Evolutionary conservation across 2,329 filamentous ascomycete species (phyloP), one percentile per base, ranked within the genome.

Genomic region (Talaromyces sp.): DNA sequence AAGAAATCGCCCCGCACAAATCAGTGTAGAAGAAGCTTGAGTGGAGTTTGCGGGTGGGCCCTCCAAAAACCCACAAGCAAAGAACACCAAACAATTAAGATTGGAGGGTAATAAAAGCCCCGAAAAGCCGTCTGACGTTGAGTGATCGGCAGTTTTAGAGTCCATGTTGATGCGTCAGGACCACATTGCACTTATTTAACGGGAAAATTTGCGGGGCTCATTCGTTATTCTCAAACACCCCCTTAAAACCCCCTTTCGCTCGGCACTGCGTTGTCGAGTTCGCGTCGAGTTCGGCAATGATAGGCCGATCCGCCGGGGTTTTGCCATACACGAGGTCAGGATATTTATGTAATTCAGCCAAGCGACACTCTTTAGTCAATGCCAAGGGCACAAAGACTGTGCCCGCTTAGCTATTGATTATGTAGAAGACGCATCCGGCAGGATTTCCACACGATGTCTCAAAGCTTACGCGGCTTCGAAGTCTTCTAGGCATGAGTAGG

Each of bases 141-240:
- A 57, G 51, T 50, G 56, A 57, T 59, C 47, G 51, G 47, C 56
- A 10, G 14, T 11, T 29, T 50, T 36, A 36, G 44, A 47, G 20
- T 30, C 33, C 20, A 29, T 17, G 47, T 43, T 51, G 47, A 53
- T 47, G 27, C 33, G 17, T n/a, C 24, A 33, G 49, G 20, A 37
- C 36, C 49, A 32, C 42, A 30, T 30, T 47, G 14, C 35, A 22
- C 32, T 22, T 48, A 22, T 40, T 13, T 10, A 29, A 2, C 27
- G 19, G 8, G n/a, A 36, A 4, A 13, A 8, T 30, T 27, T 33
- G 20, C 20, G 27, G 16, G 14, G 7, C 22, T 47, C 9, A 39
- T 22, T 10, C 27, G 42, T 6, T 2, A 10, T 32, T 29, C 33
- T 47, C 33, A 36, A 29, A 13, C 33, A 5, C 9, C 44, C 7